Base-by-base conservation (phyloP, 2,329 filamentous ascomycete genomes). In the Apiospora malaysiana region DNA sequence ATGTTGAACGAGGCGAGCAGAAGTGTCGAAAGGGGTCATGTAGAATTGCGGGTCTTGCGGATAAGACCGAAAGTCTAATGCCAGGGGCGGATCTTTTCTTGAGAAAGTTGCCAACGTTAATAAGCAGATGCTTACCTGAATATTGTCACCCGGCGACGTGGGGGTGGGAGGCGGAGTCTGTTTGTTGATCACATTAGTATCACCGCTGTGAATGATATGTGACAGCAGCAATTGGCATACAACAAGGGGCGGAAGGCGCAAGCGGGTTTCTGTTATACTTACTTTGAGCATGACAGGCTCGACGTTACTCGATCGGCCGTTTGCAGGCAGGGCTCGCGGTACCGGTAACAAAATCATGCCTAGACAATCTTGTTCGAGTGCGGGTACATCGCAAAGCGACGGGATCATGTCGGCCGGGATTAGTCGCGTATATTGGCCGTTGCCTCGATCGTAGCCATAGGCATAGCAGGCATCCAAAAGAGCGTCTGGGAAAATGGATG, bases 401-500 rank as follows among this genome's bases (percentile, higher is more conserved):
- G 43, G 85, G 14, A 90, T 78, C 79, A 84, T 81, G 72, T 91
- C 89, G 0, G 86, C 88, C 0, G 87, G 87, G 18, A 90, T 81
- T 0, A 91, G 83, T 3, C 85, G 82, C 6, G 88, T 89, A 71
- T 84, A 86, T 66, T 82, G 79, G 4, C 88, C 88, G 71, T 89
- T 84, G 10, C 85, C 85, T 8, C 88, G 79, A 68, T 86, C 83
- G 69, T 87, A 84, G 73, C 83, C 89, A 77, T 90, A 90, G 1
- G 81, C 83, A 70, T 83, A 86, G 18, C 77, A 75, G 45, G 71
- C 40, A 18, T 81, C 77, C 16, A 79, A 73, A 67, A 77, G 77
- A 43, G 71, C 45, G 5, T 78, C 77, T 46, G 74, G 66, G 71
- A 77, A 43, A 40, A 66, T 32, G 32, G 32, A 6, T 32, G 32